These are phyloP conservation scores for Thalia dealbata DNA, from an alignment of 176 grass and related monocot genomes.

Conservation along the genomic window DNA sequence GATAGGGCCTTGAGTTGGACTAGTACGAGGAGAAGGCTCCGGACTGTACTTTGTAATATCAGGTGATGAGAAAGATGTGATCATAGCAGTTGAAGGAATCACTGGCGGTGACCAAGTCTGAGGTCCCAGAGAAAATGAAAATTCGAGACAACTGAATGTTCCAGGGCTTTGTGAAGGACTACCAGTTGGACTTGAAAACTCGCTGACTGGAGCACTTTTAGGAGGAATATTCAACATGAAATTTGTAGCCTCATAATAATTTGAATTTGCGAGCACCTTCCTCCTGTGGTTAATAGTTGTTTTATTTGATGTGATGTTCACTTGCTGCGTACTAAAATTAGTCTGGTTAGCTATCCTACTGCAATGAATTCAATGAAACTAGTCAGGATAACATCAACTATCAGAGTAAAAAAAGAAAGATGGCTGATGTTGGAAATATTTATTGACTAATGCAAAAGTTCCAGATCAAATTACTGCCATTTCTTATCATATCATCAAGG, in stretches of 20 bases:
- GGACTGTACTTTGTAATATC: conserved; percentile 37
- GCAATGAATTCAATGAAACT: background rate
- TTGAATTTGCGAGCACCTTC: background rate
- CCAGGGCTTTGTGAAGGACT: conserved; percentile 41
- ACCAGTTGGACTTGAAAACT: conserved; percentile 1
- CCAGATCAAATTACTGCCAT: background rate
- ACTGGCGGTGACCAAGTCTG: conserved; percentile 42
- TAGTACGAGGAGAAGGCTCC: conserved; percentile 44
- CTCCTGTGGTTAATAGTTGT: background rate
- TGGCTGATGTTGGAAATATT: background rate
- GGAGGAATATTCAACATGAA: conserved; percentile 7
- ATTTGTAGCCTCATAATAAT: background rate
- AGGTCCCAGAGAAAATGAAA: conserved; percentile 32
- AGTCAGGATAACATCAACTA: background rate
- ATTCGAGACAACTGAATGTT: conserved; percentile 41
- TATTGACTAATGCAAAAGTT: background rate
- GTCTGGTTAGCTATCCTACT: background rate
- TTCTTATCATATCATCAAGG: background rate
- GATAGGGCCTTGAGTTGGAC: conserved; percentile 39
- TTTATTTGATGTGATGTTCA: background rate
- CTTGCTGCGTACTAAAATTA: background rate
- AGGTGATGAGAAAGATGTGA: conserved; percentile 45
- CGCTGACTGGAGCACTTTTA: background rate
- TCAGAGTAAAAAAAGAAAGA: background rate
- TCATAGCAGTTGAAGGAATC: conserved; percentile 36